Conservation (phyloP, 2,329 filamentous ascomycete species). For the Alternaria sp. region DNA sequence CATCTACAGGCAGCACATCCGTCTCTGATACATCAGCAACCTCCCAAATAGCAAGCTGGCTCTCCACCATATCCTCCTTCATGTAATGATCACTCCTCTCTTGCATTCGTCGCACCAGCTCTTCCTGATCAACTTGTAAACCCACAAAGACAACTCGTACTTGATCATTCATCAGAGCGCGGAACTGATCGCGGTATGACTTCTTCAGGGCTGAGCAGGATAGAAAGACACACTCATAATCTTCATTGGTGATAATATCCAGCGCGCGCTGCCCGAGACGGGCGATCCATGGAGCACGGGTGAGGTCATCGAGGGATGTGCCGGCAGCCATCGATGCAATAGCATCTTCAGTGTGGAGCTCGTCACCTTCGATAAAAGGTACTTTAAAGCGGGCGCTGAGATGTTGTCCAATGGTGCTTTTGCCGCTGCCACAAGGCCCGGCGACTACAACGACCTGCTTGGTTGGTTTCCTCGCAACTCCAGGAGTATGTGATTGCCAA, state of each 20-base stretch:
- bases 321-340: slow-evolving; percentile 45
- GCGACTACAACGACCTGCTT: slow-evolving; percentile 48
- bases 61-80: slow-evolving; percentile 46
- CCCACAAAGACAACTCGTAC: slow-evolving; percentile 47
- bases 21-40: slow-evolving; percentile 36
- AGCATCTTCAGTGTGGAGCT: slow-evolving; percentile 46
- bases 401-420: slow-evolving; percentile 49
- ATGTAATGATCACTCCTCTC: slow-evolving; percentile 49
- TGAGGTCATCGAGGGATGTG: slow-evolving; percentile 31
- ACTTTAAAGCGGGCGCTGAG: slow-evolving; percentile 40
- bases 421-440: slow-evolving; percentile 55
- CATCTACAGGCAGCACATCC: slow-evolving; percentile 48
- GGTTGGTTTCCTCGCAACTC: background rate
- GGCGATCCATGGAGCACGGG: background rate
- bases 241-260: background rate
- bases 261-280: slow-evolving; percentile 6
- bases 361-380: slow-evolving; percentile 55
- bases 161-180: slow-evolving; percentile 24
- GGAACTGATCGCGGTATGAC: slow-evolving; percentile 46
- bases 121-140: slow-evolving; percentile 45
- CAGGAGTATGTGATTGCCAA: slow-evolving; percentile 12
- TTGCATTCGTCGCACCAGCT: slow-evolving; percentile 38
- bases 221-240: slow-evolving; percentile 21
- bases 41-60: slow-evolving; percentile 33
- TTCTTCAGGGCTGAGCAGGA: slow-evolving; percentile 53